Conservation (phyloP, 2,329 filamentous ascomycete genomes). For the Neopestalotiopsis sp. region DNA sequence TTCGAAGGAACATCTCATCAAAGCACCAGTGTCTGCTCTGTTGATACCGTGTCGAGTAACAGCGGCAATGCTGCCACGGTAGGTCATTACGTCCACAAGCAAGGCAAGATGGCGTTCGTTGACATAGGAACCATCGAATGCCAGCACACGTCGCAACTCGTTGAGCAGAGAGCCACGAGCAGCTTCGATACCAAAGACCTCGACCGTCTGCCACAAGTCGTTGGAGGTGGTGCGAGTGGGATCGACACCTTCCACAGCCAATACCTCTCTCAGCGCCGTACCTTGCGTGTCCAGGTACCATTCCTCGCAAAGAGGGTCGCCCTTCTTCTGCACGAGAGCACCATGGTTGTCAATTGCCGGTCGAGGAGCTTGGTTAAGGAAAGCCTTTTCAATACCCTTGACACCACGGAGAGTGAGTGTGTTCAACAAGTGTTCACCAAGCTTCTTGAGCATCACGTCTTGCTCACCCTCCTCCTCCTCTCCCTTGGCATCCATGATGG, state of each 20-base stretch:
- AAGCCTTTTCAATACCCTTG: constrained; percentile 84
- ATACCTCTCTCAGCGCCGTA: constrained; percentile 81
- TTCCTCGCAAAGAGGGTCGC: constrained; percentile 78
- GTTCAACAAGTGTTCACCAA: constrained; percentile 90
- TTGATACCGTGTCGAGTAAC: constrained; percentile 99
- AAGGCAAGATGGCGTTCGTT: constrained; percentile 97
- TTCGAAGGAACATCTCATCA: constrained; percentile 99
- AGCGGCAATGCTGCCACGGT: constrained; percentile 90
- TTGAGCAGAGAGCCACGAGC: constrained; percentile 84
- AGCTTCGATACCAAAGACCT: constrained; percentile 95
- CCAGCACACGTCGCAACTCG: constrained; percentile 90
- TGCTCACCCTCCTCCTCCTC: constrained; percentile 80
- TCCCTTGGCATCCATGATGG: constrained; percentile 73
- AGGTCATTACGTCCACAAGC: constrained; percentile 97
- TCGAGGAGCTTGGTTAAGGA: constrained; percentile 82
- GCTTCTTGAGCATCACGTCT: constrained; percentile 89
- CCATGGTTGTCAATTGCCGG: constrained; percentile 73
- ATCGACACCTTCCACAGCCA: constrained; percentile 88
- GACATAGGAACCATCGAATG: constrained; percentile 99
- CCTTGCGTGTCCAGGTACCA: constrained; percentile 97
- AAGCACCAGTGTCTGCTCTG: constrained; percentile 92
- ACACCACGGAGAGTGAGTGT: constrained; percentile 92
- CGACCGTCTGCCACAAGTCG: constrained; percentile 91
- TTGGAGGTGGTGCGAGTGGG: constrained; percentile 88
- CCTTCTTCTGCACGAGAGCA: constrained; percentile 74